These are phyloP conservation scores for Phytophthora brassicae DNA, from an alignment of 352 stramenopile species.

Conservation along the genomic window DNA sequence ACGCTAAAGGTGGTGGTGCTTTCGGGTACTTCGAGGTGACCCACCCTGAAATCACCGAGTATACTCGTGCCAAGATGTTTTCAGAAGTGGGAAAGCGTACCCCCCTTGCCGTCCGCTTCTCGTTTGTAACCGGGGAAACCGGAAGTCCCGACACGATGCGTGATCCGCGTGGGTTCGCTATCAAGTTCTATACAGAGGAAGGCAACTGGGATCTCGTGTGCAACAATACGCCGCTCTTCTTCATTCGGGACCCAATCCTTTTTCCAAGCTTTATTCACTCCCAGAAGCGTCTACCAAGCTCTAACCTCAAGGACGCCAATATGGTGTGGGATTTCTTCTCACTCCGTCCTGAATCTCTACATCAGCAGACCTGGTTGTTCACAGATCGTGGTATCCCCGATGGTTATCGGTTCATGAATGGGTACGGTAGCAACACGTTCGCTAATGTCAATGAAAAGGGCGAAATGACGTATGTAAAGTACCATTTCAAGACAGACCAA, in stretches of 20 bases:
- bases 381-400: conserved; percentile 82
- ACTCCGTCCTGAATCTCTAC: conserved; percentile 77
- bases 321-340: conserved; percentile 90
- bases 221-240: conserved; percentile 92
- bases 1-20: conserved; percentile 61
- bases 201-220: conserved; percentile 90
- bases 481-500: conserved; percentile 90
- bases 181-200: conserved; percentile 93
- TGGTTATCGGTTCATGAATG: conserved; percentile 87
- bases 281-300: conserved; percentile 86
- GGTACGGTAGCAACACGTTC: conserved; percentile 90
- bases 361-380: conserved; percentile 85
- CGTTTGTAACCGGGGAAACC: conserved; percentile 69
- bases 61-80: conserved; percentile 87
- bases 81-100: conserved; percentile 77
- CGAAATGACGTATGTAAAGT: conserved; percentile 83
- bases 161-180: conserved; percentile 82
- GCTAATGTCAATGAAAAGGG: conserved; percentile 74
- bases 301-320: conserved; percentile 76
- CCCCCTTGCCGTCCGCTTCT: conserved; percentile 82
- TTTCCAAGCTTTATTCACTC: conserved; percentile 91
- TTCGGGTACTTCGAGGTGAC: conserved; percentile 93
- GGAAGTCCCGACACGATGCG: conserved; percentile 78
- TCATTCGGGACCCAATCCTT: conserved; percentile 90
- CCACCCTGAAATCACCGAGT: conserved; percentile 49